These are phyloP conservation scores for Inosperma sp. DNA, from an alignment of 768 basidiomycete species.

Conservation along the genomic window DNA sequence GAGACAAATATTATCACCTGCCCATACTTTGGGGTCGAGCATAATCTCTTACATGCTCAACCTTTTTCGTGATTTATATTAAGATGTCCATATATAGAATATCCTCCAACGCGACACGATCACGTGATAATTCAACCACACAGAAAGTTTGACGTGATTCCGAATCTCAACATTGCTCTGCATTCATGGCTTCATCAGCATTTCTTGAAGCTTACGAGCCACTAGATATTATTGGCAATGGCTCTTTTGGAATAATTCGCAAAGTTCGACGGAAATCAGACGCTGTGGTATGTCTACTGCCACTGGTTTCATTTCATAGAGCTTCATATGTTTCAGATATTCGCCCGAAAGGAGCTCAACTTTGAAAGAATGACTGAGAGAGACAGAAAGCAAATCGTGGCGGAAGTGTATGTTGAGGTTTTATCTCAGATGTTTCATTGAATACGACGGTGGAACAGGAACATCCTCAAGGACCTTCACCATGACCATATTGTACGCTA, in stretches of 20 bases:
- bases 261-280: slow-evolving; percentile 86
- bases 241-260: slow-evolving; percentile 95
- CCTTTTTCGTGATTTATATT: background rate
- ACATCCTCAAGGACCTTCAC: slow-evolving; percentile 92
- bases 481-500: slow-evolving; percentile 97
- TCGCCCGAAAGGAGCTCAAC: slow-evolving; percentile 93
- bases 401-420: slow-evolving; percentile 79
- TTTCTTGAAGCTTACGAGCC: slow-evolving; percentile 81
- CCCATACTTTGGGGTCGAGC: too few species aligned
- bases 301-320: background rate
- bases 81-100: background rate
- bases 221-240: slow-evolving; percentile 91
- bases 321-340: slow-evolving; percentile 44
- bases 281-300: slow-evolving; percentile 49
- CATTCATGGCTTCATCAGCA: slow-evolving; percentile 13
- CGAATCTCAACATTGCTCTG: background rate
- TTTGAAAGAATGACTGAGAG: slow-evolving; percentile 96
- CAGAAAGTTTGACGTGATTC: background rate
- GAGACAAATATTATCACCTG: too few species aligned
- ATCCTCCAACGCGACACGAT: slow-evolving; percentile 9
- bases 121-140: slow-evolving; percentile 13
- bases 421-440: background rate
- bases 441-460: slow-evolving; percentile 46
- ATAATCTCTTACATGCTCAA: background rate
- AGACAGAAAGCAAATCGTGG: slow-evolving; percentile 93